Conservation (phyloP, 1,284 basidiomycete species). For the Leccinum olivaceoglutinosum region DNA sequence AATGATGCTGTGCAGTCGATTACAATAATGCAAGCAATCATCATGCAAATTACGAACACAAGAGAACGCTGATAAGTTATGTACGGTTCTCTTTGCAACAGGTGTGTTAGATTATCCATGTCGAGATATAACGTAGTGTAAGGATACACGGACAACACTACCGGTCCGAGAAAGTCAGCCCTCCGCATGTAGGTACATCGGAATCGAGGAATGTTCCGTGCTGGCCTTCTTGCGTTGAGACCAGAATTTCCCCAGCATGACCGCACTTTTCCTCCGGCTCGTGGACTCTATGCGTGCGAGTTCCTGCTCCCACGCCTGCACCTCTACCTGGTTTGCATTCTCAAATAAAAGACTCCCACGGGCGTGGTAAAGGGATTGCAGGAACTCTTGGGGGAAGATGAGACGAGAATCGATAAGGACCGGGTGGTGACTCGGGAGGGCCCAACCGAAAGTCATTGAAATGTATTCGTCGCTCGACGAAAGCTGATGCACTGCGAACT, state of each 20-base stretch:
- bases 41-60: constrained; percentile 13
- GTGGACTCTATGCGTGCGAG: constrained; percentile 61
- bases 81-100: constrained; percentile 4
- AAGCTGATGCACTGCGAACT: constrained; percentile 48
- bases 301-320: constrained; percentile 75
- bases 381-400: constrained; percentile 15
- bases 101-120: constrained; percentile 9
- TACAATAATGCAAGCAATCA: constrained; percentile 7
- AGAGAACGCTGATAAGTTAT: constrained; percentile 7
- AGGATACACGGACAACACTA: constrained; percentile 1
- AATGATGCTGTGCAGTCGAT: constrained; percentile 17
- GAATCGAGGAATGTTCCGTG: constrained; percentile 22
- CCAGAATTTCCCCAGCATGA: constrained; percentile 49
- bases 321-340: constrained; percentile 32
- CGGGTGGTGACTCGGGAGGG: constrained; percentile 20
- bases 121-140: constrained; percentile 8
- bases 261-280: constrained; percentile 53
- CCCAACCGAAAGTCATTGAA: constrained; percentile 36
- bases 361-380: constrained; percentile 7
- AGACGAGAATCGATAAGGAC: constrained; percentile 19
- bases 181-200: constrained; percentile 25
- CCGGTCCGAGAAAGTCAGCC: constrained; percentile 16
- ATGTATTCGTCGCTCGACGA: constrained; percentile 52
- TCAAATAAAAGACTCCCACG: constrained; percentile 20
- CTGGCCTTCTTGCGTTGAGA: constrained; percentile 40